Percentiles rank a stretch among this genome's conserved stretches.
Evolutionary conservation across 306 rosid species (phyloP).

Genomic region (Vicia sativa): DNA sequence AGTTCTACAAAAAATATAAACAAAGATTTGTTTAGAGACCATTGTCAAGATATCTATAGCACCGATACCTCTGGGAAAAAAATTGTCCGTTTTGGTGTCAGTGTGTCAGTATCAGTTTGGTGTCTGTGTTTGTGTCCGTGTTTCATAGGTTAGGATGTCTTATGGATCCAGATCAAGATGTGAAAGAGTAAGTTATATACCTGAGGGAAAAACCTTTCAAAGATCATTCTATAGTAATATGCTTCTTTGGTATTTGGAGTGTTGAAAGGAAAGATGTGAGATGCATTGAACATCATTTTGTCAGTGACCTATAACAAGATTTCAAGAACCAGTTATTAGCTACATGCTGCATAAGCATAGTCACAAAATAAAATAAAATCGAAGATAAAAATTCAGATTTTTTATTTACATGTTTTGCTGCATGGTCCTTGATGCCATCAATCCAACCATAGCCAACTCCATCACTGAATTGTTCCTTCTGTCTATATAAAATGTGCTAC

Average conservation of each 20-base stretch:
- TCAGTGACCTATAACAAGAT: constrained; percentile 64
- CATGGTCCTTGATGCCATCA: constrained; percentile 88
- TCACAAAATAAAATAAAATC: not conserved
- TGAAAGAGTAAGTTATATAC: constrained; percentile 43
- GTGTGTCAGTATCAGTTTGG: too few species aligned
- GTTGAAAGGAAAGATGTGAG: constrained; percentile 76
- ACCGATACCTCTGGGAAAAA: too few species aligned
- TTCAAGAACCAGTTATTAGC: constrained; percentile 25
- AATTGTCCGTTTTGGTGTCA: too few species aligned
- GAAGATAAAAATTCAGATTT: not conserved
- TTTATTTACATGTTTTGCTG: constrained; percentile 71
- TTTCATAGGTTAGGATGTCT: not conserved
- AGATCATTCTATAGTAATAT: constrained; percentile 89
- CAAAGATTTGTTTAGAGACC: not conserved
- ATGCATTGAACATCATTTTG: constrained; percentile 83
- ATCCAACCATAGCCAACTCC: constrained; percentile 99
- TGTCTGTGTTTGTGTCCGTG: too few species aligned
- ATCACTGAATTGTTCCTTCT: constrained; percentile 96
- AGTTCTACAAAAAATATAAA: constrained; percentile 57
- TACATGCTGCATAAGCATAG: not conserved
- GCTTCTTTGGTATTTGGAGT: constrained; percentile 90
- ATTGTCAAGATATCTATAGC: too few species aligned
- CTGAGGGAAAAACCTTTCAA: constrained; percentile 96
- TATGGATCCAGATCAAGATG: not conserved
- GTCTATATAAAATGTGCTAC: constrained; percentile 93